A percentile compares a stretch with the other conserved stretches of the same genome.
Conservation (phyloP, 768 basidiomycete genomes). For the Boletus reticuloceps region DNA sequence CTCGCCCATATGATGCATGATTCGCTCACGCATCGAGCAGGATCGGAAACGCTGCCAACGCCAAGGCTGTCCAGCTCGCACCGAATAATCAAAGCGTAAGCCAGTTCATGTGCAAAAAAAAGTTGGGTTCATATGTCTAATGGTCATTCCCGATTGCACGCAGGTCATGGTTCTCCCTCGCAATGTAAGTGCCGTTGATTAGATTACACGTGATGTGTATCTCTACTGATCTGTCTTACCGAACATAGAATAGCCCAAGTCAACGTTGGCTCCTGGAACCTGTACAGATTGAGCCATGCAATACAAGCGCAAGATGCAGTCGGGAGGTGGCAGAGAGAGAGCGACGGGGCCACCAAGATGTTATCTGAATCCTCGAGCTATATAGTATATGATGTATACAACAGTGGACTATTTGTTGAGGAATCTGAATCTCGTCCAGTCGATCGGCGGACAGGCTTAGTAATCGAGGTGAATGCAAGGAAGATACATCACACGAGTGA, state of each 20-base stretch:
- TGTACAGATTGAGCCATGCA: not conserved
- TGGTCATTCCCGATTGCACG: not conserved
- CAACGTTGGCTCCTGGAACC: not conserved
- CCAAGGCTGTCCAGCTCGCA: conserved; percentile 2
- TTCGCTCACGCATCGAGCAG: not conserved
- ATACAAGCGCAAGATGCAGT: no score
- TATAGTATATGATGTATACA: no score
- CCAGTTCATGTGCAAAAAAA: not conserved
- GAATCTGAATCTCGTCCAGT: no score
- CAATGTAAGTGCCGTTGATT: not conserved
- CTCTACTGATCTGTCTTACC: not conserved
- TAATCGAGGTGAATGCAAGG: no score
- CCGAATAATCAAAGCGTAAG: not conserved
- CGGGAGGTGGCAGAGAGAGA: no score
- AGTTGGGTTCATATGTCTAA: not conserved
- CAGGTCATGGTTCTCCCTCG: not conserved
- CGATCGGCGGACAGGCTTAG: no score
- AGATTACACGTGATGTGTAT: not conserved
- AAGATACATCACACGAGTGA: no score
- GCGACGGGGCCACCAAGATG: no score
- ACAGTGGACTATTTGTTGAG: no score
- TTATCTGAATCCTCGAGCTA: no score
- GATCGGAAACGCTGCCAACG: conserved; percentile 3
- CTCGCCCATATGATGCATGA: not conserved
- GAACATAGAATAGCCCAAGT: not conserved